Percentiles rank a stretch among this genome's conserved stretches.
These are phyloP conservation scores for Exophiala bonariae DNA, from an alignment of 2,329 filamentous ascomycete genomes.

Conservation along the genomic window DNA sequence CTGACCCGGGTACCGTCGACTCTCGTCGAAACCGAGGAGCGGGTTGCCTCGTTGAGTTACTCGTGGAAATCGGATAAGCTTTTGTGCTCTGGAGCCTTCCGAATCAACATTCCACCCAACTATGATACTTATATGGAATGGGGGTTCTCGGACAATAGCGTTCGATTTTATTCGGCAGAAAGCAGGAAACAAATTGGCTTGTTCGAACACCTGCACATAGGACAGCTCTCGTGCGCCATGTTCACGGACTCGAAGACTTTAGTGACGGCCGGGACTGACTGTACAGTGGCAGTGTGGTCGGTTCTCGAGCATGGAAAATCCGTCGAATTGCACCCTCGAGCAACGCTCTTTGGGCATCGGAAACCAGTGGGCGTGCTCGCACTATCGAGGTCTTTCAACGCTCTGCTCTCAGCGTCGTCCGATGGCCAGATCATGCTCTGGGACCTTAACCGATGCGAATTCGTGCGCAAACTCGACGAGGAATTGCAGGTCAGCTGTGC, in stretches of 20 bases:
- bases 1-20: slow-evolving; percentile 78
- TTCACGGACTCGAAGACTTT: slow-evolving; percentile 90
- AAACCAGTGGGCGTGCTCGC: slow-evolving; percentile 78
- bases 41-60: slow-evolving; percentile 76
- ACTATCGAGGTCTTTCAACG: slow-evolving; percentile 83
- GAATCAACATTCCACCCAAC: slow-evolving; percentile 79
- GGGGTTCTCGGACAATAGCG: slow-evolving; percentile 90
- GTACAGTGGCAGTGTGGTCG: slow-evolving; percentile 82
- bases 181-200: slow-evolving; percentile 80
- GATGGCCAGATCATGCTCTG: slow-evolving; percentile 86
- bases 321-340: slow-evolving; percentile 75
- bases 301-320: slow-evolving; percentile 64
- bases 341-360: slow-evolving; percentile 87
- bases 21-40: slow-evolving; percentile 65
- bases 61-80: slow-evolving; percentile 78
- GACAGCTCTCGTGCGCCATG: slow-evolving; percentile 77
- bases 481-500: slow-evolving; percentile 64
- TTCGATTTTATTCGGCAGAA: slow-evolving; percentile 86
- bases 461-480: slow-evolving; percentile 71
- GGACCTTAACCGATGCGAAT: slow-evolving; percentile 89
- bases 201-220: slow-evolving; percentile 91
- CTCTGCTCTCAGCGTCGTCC: slow-evolving; percentile 77
- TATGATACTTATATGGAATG: slow-evolving; percentile 94
- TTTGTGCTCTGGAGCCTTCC: slow-evolving; percentile 78
- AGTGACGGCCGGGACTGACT: slow-evolving; percentile 89